A percentile compares a stretch with the other conserved stretches of the same genome.
phyloP scores from a whole-genome alignment of 2,329 filamentous ascomycete genomes.

The Xylariaceae sp. region DNA sequence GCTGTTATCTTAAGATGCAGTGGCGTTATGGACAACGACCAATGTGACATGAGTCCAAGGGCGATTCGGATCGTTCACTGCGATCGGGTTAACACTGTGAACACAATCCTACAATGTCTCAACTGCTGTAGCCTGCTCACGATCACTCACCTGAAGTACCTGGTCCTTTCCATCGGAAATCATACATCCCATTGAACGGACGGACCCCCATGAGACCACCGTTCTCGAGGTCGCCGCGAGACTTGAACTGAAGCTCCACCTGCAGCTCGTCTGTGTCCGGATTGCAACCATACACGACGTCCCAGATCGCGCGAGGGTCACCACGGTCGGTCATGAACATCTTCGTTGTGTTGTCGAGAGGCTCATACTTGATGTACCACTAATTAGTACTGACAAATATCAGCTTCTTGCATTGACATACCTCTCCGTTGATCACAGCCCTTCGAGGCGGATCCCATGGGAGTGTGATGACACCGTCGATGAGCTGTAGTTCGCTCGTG shows the following conservation, averaged over 20 bases:
- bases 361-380: conserved; percentile 33
- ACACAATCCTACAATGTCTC: not conserved
- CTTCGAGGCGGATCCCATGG: conserved; percentile 28
- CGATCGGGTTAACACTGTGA: no score
- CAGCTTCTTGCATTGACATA: conserved; percentile 20
- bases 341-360: conserved; percentile 46
- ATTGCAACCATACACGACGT: conserved; percentile 41
- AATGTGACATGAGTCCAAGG: conserved; percentile 18
- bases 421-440: conserved; percentile 46
- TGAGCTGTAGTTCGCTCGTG: conserved; percentile 37
- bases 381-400: not conserved
- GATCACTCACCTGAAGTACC: conserved; percentile 35
- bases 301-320: conserved; percentile 41
- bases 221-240: conserved; percentile 25
- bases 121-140: not conserved
- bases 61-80: conserved; percentile 18
- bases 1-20: not conserved
- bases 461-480: conserved; percentile 37
- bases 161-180: conserved; percentile 43
- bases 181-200: conserved; percentile 36
- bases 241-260: conserved; percentile 35
- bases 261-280: conserved; percentile 40
- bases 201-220: conserved; percentile 42
- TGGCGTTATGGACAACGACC: conserved; percentile 9
- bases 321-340: conserved; percentile 46